Evolutionary conservation across 2,329 filamentous ascomycete genomes (phyloP).

Genomic region (Paramyrothecium roridum): DNA sequence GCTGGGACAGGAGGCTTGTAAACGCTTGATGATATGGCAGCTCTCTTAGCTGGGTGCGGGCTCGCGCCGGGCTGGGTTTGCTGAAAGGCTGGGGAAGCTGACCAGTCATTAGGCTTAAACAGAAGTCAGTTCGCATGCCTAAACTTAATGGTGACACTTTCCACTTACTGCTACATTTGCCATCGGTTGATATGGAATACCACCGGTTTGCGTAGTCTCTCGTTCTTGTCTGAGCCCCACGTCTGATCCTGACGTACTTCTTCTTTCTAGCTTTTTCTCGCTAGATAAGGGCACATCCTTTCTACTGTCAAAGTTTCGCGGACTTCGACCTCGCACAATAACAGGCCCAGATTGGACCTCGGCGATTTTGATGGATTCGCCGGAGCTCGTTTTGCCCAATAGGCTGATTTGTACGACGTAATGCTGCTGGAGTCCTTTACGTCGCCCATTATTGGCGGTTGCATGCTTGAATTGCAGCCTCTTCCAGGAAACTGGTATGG

Average conservation of each 20-base stretch:
- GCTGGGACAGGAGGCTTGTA: slow-evolving; percentile 51
- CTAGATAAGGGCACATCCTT: slow-evolving; percentile 76
- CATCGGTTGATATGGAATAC: slow-evolving; percentile 29
- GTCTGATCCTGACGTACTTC: slow-evolving; percentile 34
- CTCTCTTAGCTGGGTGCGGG: slow-evolving; percentile 49
- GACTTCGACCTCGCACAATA: slow-evolving; percentile 89
- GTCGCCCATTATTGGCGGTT: slow-evolving; percentile 90
- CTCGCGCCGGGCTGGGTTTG: slow-evolving; percentile 29
- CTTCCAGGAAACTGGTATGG: slow-evolving; percentile 88
- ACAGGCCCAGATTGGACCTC: slow-evolving; percentile 91
- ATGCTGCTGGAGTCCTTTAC: slow-evolving; percentile 93
- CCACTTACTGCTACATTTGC: slow-evolving; percentile 25
- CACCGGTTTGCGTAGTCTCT: slow-evolving; percentile 22
- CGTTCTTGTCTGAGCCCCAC: slow-evolving; percentile 28
- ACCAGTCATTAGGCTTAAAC: slow-evolving; percentile 42
- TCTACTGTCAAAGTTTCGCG: slow-evolving; percentile 87
- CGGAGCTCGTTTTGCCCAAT: slow-evolving; percentile 66
- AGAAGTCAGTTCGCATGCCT: background rate
- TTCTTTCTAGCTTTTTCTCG: slow-evolving; percentile 45
- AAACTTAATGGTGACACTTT: background rate
- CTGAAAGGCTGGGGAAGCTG: slow-evolving; percentile 32
- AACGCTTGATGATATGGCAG: slow-evolving; percentile 50
- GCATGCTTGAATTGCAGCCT: slow-evolving; percentile 92
- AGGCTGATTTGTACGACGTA: slow-evolving; percentile 87
- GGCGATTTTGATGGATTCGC: slow-evolving; percentile 71